Conservation (phyloP, 1,139 yeast species). For the Geotrichum siamense region DNA sequence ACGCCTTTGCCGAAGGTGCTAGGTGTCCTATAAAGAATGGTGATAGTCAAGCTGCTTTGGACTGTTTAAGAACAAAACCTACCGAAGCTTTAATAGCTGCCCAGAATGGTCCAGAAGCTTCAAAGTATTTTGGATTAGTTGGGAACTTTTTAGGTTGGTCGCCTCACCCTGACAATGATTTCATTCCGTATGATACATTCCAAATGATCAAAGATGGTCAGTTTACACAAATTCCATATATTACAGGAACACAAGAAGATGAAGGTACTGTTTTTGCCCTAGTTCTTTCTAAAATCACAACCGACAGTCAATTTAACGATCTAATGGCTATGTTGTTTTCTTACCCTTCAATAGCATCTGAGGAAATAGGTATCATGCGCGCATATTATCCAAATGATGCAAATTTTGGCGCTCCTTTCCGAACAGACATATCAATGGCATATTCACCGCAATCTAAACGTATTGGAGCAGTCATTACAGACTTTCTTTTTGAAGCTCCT, state of each 20-base stretch:
- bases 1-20: slow-evolving; percentile 12
- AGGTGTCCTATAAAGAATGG: slow-evolving; percentile 16
- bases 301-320: background rate
- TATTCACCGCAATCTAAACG: slow-evolving; percentile 22
- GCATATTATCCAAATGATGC: slow-evolving; percentile 20
- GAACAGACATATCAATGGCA: slow-evolving; percentile 17
- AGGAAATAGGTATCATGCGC: background rate
- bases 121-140: slow-evolving; percentile 10
- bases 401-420: slow-evolving; percentile 22
- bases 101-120: slow-evolving; percentile 10
- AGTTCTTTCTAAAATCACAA: slow-evolving; percentile 8
- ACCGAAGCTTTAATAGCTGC: slow-evolving; percentile 14
- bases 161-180: slow-evolving; percentile 23
- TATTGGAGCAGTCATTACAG: slow-evolving; percentile 21
- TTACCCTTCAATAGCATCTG: background rate
- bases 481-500: slow-evolving; percentile 22
- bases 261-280: slow-evolving; percentile 21
- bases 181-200: slow-evolving; percentile 19
- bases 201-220: slow-evolving; percentile 18
- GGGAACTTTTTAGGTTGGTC: slow-evolving; percentile 15
- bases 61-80: slow-evolving; percentile 20
- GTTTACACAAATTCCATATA: slow-evolving; percentile 20
- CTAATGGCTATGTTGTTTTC: background rate
- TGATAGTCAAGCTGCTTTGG: slow-evolving; percentile 17
- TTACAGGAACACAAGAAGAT: slow-evolving; percentile 24